Evolutionary conservation across 805 yeast genomes (phyloP), one percentile per base, ranked within the genome.

Genomic region (Spathaspora sp.): DNA sequence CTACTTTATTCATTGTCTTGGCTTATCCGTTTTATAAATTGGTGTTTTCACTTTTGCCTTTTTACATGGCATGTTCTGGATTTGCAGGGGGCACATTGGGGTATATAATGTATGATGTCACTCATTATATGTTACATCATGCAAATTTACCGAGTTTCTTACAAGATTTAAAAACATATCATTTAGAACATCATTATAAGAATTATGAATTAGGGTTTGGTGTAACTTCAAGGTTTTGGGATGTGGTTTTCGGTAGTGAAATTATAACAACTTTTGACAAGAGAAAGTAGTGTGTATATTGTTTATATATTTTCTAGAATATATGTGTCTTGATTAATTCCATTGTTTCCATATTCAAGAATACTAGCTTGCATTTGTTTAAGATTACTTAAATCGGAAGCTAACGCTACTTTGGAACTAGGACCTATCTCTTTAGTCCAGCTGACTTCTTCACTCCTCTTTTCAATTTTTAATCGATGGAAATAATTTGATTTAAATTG

Each of bases 31-130:
- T 94, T 69, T 89, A 88, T 72, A 81, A 73, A 58, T 68, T 89
- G 49, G 94, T 94, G 16, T 94, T 91, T 63, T 65, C 74, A 4
- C 55, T 91, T 7, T 78, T 94, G 60, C 96, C 97, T 50, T 87
- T 77, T 68, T 80, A 89, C 70, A 75, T 79, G 77, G 97, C 97
- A 5, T 87, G 96, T 70, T 84, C 92, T 2, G 96, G 94, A 0
- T 94, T 91, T 71, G 92, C 97, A 11, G 99, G 99, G 55, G 97
- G 97, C 2, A 83, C 91, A 65, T 78, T 92, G 66, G 99, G 99
- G 50, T 94, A 94, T 73, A 84, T 93, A 61, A 71, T 83, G 69
- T 94, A 94, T 67, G 99, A 94, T 70, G 79, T 87, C 59, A 87
- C 96, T n/a, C 99, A 94, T 73, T 94, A 94, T 70, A 81, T 89